Base-by-base conservation (phyloP, 169 alveolate genomes). In the Cryptosporidium ubiquitum region DNA sequence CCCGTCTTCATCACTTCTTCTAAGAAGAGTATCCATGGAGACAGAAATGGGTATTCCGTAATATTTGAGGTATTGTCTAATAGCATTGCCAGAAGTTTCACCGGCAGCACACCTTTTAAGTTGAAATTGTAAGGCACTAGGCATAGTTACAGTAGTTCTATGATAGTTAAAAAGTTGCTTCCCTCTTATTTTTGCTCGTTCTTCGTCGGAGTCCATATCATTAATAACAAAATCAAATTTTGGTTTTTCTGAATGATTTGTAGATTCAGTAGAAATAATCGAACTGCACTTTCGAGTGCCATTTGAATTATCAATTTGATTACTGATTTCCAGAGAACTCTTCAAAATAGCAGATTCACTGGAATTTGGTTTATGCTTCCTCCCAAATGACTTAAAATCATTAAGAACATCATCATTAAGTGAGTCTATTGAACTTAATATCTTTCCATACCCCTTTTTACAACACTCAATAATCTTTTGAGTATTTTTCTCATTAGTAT, bases 1-100 rank as follows among this genome's bases (percentile, higher is more conserved):
- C 5, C 89, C 89, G 40, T 64, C 89, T 61, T 79, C 89, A 64
- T 79, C 89, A 42, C 49, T 79, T 58, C 89, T 79, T 61, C 89
- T 58, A 20, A 79, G 75, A 35, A 79, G 66, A 26, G 68, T 39
- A 39, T 79, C 89, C 49, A 79, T 23, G 18, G 39, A 16, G n/a
- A 49, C 52, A 26, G 89, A 58, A 20, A 79, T 61, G 23, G 89
- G 89, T 2, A 79, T 79, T 0, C 89, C 89, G 26, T 60, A 64
- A 14, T 42, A 57, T 33, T 79, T 79, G 12, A 79, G 75, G 49
- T 58, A 58, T 42, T 79, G 52, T 14, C 75, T 58, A 40, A 79
- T 69, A 10, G 75, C 89, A 79, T 66, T 66, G 1, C 55, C 73
- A 29, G 79, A 60, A 4, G 89, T 79, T 61, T 79, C 79, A 16